These are phyloP conservation scores for Grigorovia jiainica DNA, from an alignment of 805 yeast species.

Conservation along the genomic window DNA sequence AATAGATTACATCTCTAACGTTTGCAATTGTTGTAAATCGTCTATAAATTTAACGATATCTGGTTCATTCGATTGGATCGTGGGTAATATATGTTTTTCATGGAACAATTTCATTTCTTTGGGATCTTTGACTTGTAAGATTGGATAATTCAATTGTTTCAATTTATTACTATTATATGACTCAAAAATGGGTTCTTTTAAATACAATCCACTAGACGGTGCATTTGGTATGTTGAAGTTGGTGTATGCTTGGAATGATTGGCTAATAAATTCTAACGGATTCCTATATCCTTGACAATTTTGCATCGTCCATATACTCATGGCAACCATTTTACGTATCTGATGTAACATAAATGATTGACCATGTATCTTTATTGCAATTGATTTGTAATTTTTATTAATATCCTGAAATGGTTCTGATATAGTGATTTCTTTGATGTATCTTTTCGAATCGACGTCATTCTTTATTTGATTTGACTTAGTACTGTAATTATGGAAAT, in stretches of 20 bases:
- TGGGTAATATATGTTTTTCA: conserved; percentile 42
- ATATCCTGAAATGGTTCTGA: conserved; percentile 70
- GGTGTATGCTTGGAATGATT: conserved; percentile 48
- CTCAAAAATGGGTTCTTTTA: conserved; percentile 79
- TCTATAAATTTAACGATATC: too few relatives aligned
- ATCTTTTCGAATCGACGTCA: conserved; percentile 50
- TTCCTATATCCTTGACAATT: too few relatives aligned
- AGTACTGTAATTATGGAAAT: conserved; percentile 77
- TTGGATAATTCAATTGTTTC: conserved; percentile 44
- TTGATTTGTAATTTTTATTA: conserved; percentile 45
- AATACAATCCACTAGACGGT: conserved; percentile 76
- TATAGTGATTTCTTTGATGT: conserved; percentile 62
- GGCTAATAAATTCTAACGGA: too few relatives aligned
- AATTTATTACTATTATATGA: conserved; percentile 61
- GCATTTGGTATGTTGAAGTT: conserved; percentile 72
- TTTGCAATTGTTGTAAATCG: too few relatives aligned
- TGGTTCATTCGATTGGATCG: conserved; percentile 72
- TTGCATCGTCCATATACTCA: conserved; percentile 72
- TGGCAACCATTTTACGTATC: conserved; percentile 87
- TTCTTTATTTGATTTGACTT: conserved; percentile 56
- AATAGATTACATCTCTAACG: too few relatives aligned
- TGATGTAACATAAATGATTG: conserved; percentile 94
- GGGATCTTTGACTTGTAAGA: conserved; percentile 54
- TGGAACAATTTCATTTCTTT: conserved; percentile 63
- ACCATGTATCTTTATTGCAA: conserved; percentile 83